These are phyloP conservation scores for Cinnamomum micranthum DNA, from an alignment of 164 flowering plant genomes.

Conservation along the genomic window DNA sequence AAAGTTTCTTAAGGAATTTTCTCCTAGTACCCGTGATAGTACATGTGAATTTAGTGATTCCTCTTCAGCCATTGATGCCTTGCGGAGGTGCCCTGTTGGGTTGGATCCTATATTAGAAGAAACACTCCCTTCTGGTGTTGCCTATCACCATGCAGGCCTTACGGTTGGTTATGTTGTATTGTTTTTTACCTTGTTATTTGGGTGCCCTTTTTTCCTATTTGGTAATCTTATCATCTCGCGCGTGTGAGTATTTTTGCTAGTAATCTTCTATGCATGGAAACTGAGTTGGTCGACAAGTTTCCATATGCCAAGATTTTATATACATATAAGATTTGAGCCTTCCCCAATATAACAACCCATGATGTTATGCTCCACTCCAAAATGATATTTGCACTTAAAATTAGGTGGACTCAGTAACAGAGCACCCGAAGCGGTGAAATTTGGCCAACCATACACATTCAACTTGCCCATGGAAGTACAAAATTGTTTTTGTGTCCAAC, in stretches of 20 bases:
- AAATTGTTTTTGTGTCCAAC: too few relatives aligned
- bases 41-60: conserved; percentile 48
- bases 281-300: background rate
- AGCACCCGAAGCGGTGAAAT: background rate
- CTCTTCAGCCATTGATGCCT: conserved; percentile 71
- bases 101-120: conserved; percentile 83
- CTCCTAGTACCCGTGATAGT: conserved; percentile 30
- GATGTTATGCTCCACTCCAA: background rate
- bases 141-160: conserved; percentile 99
- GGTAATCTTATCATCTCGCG: background rate
- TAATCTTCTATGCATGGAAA: background rate
- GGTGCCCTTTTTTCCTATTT: conserved; percentile 6
- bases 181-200: background rate
- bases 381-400: background rate
- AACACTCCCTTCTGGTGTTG: conserved; percentile 91
- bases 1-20: conserved; percentile 56
- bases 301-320: background rate
- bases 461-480: background rate
- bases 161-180: conserved; percentile 44
- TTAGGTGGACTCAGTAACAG: background rate
- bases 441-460: background rate
- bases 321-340: background rate
- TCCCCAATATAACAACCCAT: background rate
- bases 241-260: background rate
- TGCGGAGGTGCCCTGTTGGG: conserved; percentile 76